Base-by-base conservation (phyloP, 768 basidiomycete species). In the Gelatoporia subvermispora region DNA sequence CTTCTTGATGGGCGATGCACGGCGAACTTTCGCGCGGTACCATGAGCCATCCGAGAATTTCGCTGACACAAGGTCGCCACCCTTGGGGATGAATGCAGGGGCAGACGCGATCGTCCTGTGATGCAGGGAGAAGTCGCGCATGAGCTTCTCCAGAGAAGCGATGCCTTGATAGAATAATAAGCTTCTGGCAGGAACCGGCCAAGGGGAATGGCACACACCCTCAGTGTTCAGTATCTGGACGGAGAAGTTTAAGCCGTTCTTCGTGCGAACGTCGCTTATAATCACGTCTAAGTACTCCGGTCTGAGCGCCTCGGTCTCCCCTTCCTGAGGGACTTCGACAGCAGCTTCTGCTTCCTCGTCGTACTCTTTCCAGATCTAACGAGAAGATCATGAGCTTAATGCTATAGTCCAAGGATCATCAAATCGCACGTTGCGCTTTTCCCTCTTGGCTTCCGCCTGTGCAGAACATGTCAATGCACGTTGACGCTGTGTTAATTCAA, bases 41-140 rank as follows among this genome's bases (percentile, higher is more conserved):
- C 95, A 99, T 41, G 85, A 74, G 8, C 90, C 90, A 60, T 96
- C 88, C 41, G 87, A 88, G 69, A 97, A 97, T 62, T 93, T 93
- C 16, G 93, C 95, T 11, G 91, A 92, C 16, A 99, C 90, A 22
- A 97, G 73, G 48, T 97, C 93, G 8, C 93, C 93, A 17, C 77
- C 81, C 61, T 81, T 84, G 1, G 95, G 95, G 4, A 73, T 72
- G 60, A 93, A 94, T 43, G 77, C 79, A n/a, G 84, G 57, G 3
- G 88, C 75, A 16, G 77, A 65, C 3, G 77, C 67, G 13, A 83
- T 75, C 37, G 81, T 77, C 39, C 80, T 79, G 69, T 98, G 92
- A 65, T 94, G 83, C 31, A 88, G 60, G 5, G 91, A 88, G 60
- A 99, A 96, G 51, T 98, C 93, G 44, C 75, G 76, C 95, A 98